Conservation (phyloP, 306 rosid genomes). For the Corylus heterophylla region DNA sequence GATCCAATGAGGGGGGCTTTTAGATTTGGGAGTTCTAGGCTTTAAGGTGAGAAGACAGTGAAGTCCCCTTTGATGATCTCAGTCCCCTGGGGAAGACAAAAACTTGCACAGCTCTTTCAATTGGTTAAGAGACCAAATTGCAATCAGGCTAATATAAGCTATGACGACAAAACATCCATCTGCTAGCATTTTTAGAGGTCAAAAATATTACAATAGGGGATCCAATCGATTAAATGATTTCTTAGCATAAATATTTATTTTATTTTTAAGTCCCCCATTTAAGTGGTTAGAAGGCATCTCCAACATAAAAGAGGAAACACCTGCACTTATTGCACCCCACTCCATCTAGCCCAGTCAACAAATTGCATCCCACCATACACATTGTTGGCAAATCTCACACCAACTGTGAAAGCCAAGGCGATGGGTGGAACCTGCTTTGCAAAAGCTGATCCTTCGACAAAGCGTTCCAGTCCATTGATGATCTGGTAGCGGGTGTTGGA, state of each 20-base stretch:
- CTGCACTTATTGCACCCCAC: constrained; percentile 71
- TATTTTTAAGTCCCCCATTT: not conserved
- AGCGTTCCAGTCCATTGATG: constrained; percentile 72
- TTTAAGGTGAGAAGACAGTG: no score
- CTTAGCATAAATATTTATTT: not conserved
- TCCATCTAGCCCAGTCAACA: constrained; percentile 90
- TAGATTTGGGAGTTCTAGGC: no score
- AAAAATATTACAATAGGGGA: not conserved
- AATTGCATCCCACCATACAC: constrained; percentile 98
- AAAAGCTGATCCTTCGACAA: constrained; percentile 76
- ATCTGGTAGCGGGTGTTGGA: constrained; percentile 92
- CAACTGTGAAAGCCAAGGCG: constrained; percentile 84
- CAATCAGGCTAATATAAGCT: not conserved
- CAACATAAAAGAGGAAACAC: not conserved
- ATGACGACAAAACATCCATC: not conserved
- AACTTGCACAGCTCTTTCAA: not conserved
- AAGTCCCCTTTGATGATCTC: not conserved
- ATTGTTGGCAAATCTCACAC: constrained; percentile 85
- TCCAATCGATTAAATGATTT: not conserved
- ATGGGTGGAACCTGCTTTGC: constrained; percentile 78
- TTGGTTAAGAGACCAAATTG: not conserved
- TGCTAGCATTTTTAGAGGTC: not conserved
- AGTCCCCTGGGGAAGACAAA: not conserved
- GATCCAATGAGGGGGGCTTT: no score
- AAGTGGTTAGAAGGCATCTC: not conserved